Evolutionary conservation across 345 rosid species (phyloP).

Genomic region (Eucalyptus sp.): DNA sequence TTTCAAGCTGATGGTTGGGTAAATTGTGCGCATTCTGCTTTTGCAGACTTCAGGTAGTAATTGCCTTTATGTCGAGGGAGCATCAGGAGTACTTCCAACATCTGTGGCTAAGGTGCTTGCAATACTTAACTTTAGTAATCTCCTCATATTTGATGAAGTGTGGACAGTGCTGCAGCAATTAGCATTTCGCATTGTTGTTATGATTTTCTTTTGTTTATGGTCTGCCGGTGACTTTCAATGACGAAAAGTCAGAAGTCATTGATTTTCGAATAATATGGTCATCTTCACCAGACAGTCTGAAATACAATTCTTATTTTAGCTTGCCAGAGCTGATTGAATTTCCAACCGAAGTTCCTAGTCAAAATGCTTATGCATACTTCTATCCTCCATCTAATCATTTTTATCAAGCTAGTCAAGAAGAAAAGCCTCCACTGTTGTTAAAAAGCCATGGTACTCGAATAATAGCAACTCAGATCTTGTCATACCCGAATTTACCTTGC

Average conservation of each 20-base stretch:
- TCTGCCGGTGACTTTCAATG: constrained; percentile 66
- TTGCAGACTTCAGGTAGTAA: constrained; percentile 50
- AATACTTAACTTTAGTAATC: background rate
- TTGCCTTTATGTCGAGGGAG: constrained; percentile 75
- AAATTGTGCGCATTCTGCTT: background rate
- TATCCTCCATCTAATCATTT: constrained; percentile 70
- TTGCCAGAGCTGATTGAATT: constrained; percentile 78
- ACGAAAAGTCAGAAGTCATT: constrained; percentile 16
- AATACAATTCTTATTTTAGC: constrained; percentile 59
- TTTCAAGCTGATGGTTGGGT: background rate
- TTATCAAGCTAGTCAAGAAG: constrained; percentile 49
- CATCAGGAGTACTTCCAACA: constrained; percentile 70
- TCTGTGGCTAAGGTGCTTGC: constrained; percentile 71
- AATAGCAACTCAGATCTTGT: background rate
- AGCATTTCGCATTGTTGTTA: background rate
- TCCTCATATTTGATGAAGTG: background rate
- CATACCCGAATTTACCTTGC: background rate
- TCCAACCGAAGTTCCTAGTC: constrained; percentile 76
- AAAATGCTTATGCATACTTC: constrained; percentile 75
- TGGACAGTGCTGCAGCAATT: background rate
- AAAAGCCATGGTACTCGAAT: constrained; percentile 72
- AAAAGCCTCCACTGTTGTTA: constrained; percentile 76
- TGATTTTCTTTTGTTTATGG: background rate
- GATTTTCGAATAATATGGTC: constrained; percentile 77
- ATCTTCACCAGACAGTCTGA: constrained; percentile 61